Percentiles rank a stretch among this genome's conserved stretches.
Evolutionary conservation across 192 early-diverging fungal genomes (phyloP).

Genomic region (Entophlyctis luteolus): DNA sequence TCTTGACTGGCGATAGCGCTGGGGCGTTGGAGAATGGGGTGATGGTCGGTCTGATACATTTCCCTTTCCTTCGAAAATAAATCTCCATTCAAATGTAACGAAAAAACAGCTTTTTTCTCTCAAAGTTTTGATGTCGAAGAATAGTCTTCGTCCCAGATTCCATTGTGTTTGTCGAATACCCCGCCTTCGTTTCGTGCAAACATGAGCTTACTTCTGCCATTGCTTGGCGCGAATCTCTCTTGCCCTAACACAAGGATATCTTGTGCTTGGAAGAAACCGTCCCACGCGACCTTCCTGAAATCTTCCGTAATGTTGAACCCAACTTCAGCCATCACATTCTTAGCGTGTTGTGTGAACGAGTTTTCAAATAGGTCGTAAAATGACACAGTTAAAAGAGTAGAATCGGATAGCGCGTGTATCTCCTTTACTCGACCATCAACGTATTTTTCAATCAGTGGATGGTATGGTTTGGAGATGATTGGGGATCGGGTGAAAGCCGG

Average conservation of each 20-base stretch:
- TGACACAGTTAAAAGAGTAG: background rate
- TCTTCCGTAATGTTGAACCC: conserved; percentile 7
- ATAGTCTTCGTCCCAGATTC: conserved; percentile 12
- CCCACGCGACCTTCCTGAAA: conserved; percentile 15
- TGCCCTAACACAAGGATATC: conserved; percentile 19
- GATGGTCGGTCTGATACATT: conserved; percentile 20
- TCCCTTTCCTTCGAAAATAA: background rate
- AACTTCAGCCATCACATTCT: background rate
- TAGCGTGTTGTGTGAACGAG: background rate
- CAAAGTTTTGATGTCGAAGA: background rate
- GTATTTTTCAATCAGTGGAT: conserved; percentile 3
- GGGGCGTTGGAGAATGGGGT: conserved; percentile 24
- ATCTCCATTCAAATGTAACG: background rate
- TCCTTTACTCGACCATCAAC: background rate
- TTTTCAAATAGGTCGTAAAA: conserved; percentile 13
- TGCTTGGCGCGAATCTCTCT: conserved; percentile 1
- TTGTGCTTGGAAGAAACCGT: background rate
- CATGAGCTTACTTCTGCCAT: background rate
- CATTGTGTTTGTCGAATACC: conserved; percentile 2
- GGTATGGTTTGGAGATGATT: conserved; percentile 3
- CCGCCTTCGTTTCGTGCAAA: conserved; percentile 2
- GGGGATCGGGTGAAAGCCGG: conserved; percentile 7
- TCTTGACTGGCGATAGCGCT: background rate
- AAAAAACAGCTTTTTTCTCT: background rate
- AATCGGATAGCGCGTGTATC: background rate